phyloP scores from a whole-genome alignment of 2,329 filamentous ascomycete genomes.

The Penicillium concentricum region DNA sequence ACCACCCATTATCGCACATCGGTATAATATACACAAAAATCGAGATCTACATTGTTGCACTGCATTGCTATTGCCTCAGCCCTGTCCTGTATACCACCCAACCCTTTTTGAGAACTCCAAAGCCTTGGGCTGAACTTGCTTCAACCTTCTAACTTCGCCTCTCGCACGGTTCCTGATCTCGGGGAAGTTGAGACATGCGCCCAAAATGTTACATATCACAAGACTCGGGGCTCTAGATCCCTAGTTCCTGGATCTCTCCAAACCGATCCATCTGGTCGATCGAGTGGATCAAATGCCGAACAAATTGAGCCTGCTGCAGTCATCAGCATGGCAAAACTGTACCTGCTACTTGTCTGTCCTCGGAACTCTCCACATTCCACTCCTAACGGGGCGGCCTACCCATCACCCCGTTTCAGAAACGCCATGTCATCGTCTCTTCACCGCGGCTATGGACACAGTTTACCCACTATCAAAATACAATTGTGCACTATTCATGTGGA shows the following conservation, averaged over 20 bases:
- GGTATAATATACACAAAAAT: conserved; percentile 22
- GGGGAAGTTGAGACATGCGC: background rate
- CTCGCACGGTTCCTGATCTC: conserved; percentile 14
- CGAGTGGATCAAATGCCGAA: conserved; percentile 6
- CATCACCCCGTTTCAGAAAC: conserved; percentile 8
- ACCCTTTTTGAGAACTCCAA: background rate
- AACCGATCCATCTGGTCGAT: conserved; percentile 20
- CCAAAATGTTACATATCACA: conserved; percentile 28
- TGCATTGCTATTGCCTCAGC: background rate
- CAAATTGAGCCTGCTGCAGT: background rate
- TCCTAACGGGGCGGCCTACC: conserved; percentile 1
- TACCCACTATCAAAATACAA: background rate
- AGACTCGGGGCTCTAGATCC: conserved; percentile 6
- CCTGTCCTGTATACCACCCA: background rate
- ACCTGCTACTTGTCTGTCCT: background rate
- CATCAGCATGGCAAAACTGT: background rate
- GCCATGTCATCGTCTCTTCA: conserved; percentile 10
- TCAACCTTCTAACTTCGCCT: background rate
- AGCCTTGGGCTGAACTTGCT: background rate
- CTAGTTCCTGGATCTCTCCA: conserved; percentile 17
- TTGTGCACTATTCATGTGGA: background rate
- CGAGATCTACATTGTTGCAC: conserved; percentile 6
- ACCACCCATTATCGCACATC: conserved; percentile 14
- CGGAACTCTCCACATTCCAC: conserved; percentile 14
- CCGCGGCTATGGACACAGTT: background rate